Percentiles rank a stretch among this genome's conserved stretches.
Evolutionary conservation across 2,329 filamentous ascomycete genomes (phyloP).

Genomic region (Pezicula neosporulosa): DNA sequence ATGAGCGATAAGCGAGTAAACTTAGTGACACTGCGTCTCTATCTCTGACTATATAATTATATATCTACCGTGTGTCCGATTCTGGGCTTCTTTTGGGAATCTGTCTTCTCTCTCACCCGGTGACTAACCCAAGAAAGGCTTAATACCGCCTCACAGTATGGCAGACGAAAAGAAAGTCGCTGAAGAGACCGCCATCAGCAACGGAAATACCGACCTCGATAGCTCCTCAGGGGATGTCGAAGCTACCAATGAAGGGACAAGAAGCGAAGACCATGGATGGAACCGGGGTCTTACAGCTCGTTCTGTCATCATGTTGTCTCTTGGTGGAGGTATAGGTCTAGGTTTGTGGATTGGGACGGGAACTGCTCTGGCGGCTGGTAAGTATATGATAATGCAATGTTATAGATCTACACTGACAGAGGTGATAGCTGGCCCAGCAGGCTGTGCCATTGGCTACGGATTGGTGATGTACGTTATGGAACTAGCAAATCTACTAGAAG

Average conservation of each 20-base stretch:
- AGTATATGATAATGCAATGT: neutral
- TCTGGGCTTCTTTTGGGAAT: too few species aligned
- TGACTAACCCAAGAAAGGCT: too few species aligned
- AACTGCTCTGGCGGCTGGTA: conserved; percentile 29
- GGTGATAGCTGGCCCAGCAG: conserved; percentile 5
- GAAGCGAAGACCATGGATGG: conserved; percentile 17
- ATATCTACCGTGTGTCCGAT: too few species aligned
- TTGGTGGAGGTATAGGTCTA: conserved; percentile 32
- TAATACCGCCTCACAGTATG: too few species aligned
- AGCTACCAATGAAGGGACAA: neutral
- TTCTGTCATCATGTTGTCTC: conserved; percentile 35
- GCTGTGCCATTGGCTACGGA: conserved; percentile 5
- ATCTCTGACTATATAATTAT: too few species aligned
- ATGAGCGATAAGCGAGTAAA: too few species aligned
- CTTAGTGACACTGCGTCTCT: too few species aligned
- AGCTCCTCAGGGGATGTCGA: too few species aligned
- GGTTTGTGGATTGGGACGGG: conserved; percentile 34
- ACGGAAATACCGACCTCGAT: too few species aligned
- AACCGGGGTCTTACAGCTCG: conserved; percentile 28
- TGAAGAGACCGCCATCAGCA: too few species aligned
- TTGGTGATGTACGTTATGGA: conserved; percentile 4
- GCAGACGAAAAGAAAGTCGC: too few species aligned
- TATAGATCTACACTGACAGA: neutral
- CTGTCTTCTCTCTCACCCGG: too few species aligned
- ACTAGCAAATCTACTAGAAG: neutral